Percentiles rank a stretch among this genome's conserved stretches.
Conservation (phyloP, 2,329 filamentous ascomycete genomes). For the Cladosporium sp. region DNA sequence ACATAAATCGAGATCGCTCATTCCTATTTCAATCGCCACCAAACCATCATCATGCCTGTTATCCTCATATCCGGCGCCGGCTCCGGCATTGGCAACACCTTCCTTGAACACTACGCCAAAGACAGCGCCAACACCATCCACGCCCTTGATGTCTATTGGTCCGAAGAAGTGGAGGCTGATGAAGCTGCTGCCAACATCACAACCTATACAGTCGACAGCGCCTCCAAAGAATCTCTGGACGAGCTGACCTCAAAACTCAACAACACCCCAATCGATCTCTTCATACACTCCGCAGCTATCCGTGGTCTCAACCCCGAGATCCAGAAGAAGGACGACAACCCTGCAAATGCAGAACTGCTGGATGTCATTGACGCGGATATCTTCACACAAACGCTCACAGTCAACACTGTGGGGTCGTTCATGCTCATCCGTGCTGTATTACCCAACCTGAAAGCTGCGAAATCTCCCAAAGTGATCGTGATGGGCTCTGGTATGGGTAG, state of each 20-base stretch:
- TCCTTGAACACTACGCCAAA: constrained; percentile 19
- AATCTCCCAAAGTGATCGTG: constrained; percentile 10
- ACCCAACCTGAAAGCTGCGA: constrained; percentile 8
- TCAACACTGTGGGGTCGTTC: constrained; percentile 14
- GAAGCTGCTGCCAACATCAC: constrained; percentile 10
- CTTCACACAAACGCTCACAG: constrained; percentile 12
- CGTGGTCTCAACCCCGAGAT: constrained; percentile 15
- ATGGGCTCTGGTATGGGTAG: constrained; percentile 18
- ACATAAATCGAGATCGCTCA: neutral
- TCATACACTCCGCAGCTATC: constrained; percentile 13
- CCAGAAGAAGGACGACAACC: constrained; percentile 4
- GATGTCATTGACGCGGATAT: constrained; percentile 13
- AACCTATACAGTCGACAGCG: constrained; percentile 12
- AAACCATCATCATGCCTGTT: constrained; percentile 3
- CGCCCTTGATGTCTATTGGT: constrained; percentile 12
- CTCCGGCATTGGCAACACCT: constrained; percentile 16
- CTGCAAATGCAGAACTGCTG: constrained; percentile 13
- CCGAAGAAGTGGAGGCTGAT: constrained; percentile 1
- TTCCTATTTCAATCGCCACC: neutral
- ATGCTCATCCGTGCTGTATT: constrained; percentile 17
- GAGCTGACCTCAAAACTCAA: neutral
- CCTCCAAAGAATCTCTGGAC: constrained; percentile 8
- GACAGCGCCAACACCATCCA: constrained; percentile 12
- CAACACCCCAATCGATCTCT: constrained; percentile 13
- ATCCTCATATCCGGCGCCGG: constrained; percentile 15